Evolutionary conservation across 495 filamentous ascomycete genomes (phyloP).

Genomic region (Podospora pseudocomata): DNA sequence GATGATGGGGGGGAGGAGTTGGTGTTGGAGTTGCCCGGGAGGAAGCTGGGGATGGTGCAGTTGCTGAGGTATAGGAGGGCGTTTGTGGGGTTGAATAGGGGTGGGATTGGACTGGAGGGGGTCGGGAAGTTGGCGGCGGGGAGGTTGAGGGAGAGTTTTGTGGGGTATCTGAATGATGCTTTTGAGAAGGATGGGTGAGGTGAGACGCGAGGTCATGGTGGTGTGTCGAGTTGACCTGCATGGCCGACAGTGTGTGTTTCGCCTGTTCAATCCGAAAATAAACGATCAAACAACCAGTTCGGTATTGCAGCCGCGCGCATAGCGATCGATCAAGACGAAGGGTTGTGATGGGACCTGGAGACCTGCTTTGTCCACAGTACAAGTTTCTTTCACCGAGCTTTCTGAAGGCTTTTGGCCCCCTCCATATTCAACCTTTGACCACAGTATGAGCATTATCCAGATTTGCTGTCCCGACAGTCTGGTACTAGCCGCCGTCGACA

Average conservation of each 20-base stretch:
- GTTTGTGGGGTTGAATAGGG: conserved; percentile 74
- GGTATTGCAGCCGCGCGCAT: not conserved
- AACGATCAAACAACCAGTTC: not conserved
- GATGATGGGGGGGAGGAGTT: conserved; percentile 37
- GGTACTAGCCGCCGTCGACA: no score
- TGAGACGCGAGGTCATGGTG: not conserved
- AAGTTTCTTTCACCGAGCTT: no score
- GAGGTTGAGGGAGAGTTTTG: conserved; percentile 64
- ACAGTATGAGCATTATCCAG: no score
- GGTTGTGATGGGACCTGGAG: not conserved
- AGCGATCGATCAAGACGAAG: not conserved
- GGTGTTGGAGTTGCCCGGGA: conserved; percentile 55
- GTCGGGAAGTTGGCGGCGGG: conserved; percentile 45
- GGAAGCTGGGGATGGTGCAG: conserved; percentile 63
- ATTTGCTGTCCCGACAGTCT: no score
- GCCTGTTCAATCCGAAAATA: not conserved
- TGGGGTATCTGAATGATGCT: conserved; percentile 68
- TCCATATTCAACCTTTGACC: no score
- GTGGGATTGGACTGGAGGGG: conserved; percentile 49
- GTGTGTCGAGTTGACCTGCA: not conserved
- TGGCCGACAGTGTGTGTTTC: not conserved
- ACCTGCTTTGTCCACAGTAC: no score
- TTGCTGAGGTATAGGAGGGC: conserved; percentile 80
- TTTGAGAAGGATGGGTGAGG: conserved; percentile 47
- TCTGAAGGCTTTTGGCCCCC: no score